A percentile compares a stretch with the other conserved stretches of the same genome.
phyloP scores from a whole-genome alignment of 805 yeast species.

The Yarrowia sp. region DNA sequence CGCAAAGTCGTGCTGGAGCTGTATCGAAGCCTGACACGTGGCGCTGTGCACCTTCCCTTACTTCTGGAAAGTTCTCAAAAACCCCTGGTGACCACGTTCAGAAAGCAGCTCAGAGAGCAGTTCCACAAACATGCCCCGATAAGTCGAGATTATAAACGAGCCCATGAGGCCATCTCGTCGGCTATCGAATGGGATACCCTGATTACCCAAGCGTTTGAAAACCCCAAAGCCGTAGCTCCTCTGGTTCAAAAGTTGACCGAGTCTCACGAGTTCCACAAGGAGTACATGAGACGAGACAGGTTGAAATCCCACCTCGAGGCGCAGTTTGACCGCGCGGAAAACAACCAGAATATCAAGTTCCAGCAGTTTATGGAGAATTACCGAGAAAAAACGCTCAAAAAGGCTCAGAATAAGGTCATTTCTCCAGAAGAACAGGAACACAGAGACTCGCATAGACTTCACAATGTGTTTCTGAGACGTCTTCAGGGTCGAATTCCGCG shows the following conservation, averaged over 20 bases:
- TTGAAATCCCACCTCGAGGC: background rate
- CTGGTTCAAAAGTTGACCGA: conserved; percentile 9
- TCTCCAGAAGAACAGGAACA: conserved; percentile 13
- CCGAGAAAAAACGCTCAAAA: background rate
- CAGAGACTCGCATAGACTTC: background rate
- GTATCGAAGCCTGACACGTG: conserved; percentile 7
- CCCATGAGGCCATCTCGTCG: background rate
- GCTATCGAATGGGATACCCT: conserved; percentile 14
- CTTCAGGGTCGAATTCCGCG: background rate
- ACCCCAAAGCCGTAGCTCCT: conserved; percentile 11
- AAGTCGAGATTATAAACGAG: background rate
- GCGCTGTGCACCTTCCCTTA: background rate
- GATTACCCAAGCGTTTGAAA: background rate
- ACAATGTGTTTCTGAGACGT: background rate
- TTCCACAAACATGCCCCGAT: background rate
- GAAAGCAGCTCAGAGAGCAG: background rate
- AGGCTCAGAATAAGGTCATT: background rate
- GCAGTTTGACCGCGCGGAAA: background rate
- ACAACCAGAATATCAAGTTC: conserved; percentile 11
- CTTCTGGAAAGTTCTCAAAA: background rate
- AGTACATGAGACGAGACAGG: background rate
- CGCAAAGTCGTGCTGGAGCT: conserved; percentile 7
- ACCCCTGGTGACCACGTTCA: background rate
- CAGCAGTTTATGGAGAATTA: background rate
- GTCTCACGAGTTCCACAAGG: background rate